Base-by-base conservation (phyloP, 768 basidiomycete genomes). In the Tricholoma terreum region DNA sequence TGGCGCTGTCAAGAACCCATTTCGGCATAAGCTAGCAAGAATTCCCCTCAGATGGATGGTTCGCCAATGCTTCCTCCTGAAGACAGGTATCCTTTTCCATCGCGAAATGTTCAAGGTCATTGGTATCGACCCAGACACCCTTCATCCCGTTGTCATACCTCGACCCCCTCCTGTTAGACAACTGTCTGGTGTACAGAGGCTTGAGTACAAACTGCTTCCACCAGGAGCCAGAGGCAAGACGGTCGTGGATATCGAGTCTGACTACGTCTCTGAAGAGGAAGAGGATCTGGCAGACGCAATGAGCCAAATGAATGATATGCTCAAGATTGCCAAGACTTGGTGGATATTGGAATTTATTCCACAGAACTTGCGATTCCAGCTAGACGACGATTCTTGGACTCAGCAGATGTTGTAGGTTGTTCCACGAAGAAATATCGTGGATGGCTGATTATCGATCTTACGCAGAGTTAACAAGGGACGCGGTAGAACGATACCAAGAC, bases 21-120 rank as follows among this genome's bases (percentile, higher is more conserved):
- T 77, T 0, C 77, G 75, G 12, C 80, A 86, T 61, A 82, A 77
- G 46, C 77, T 92, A 2, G 84, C 88, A 1, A 83, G 87, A 36
- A 87, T 91, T 42, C 75, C 89, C 1, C 77, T 92, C 31, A 82
- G 88, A 52, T 92, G 87, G 87, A 88, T 89, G 85, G 73, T 89
- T 38, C 80, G 85, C 49, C 79, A 89, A 63, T 84, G 82, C 60
- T 84, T 86, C 72, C 68, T 71, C 6, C 65, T 79, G 30, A 70
- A 82, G 1, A 79, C 83, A 0, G 86, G 85, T 2, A 85, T 88
- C 46, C 63, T 86, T 52, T 88, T 87, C 70, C 71, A 84, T 42
- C 67, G 73, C 4, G 74, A 77, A 22, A 67, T 73, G 60, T 77
- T 85, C 61, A 72, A 73, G 31, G 59, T 69, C 12, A 71, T 80